Evolutionary conservation across 352 stramenopile species (phyloP).

Genomic region (Saprolegnia parasitica): DNA sequence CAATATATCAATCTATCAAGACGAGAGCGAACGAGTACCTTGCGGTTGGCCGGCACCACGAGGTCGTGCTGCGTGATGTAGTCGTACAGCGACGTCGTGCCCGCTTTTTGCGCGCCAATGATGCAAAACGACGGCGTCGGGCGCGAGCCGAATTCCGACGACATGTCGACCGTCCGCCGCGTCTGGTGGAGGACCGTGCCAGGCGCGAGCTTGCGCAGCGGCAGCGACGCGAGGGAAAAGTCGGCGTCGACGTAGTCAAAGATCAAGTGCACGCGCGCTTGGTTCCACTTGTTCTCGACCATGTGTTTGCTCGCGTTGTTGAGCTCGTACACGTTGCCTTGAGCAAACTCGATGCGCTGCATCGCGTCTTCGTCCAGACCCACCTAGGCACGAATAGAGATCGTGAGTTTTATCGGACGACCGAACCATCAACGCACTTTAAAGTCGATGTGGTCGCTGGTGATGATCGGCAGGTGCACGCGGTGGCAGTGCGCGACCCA

Average conservation of each 20-base stretch:
- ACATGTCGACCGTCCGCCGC: constrained; percentile 91
- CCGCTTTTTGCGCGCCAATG: constrained; percentile 94
- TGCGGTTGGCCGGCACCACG: constrained; percentile 83
- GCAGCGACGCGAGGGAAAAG: constrained; percentile 43
- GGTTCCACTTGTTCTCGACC: constrained; percentile 89
- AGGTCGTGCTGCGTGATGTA: constrained; percentile 97
- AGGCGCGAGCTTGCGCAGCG: constrained; percentile 66
- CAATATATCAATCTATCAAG: background rate
- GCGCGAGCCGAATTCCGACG: constrained; percentile 68
- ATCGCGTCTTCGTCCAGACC: constrained; percentile 81
- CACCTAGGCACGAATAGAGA: constrained; percentile 39
- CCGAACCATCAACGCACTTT: constrained; percentile 31
- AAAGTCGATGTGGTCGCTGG: constrained; percentile 71
- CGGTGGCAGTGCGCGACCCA: constrained; percentile 96
- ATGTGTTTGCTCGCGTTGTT: constrained; percentile 98
- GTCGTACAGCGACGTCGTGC: constrained; percentile 96
- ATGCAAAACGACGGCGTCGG: constrained; percentile 91
- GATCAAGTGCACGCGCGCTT: constrained; percentile 95
- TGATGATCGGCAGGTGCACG: constrained; percentile 96
- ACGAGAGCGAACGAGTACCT: constrained; percentile 67
- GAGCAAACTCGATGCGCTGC: constrained; percentile 86
- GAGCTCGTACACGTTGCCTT: constrained; percentile 96
- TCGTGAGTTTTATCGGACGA: too few species aligned
- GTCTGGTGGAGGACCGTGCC: constrained; percentile 95
- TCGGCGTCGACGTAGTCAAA: constrained; percentile 95